Percentiles rank a stretch among this genome's conserved stretches.
Evolutionary conservation across 2,329 filamentous ascomycete species (phyloP).

Genomic region (Penicillium griseofulvum): DNA sequence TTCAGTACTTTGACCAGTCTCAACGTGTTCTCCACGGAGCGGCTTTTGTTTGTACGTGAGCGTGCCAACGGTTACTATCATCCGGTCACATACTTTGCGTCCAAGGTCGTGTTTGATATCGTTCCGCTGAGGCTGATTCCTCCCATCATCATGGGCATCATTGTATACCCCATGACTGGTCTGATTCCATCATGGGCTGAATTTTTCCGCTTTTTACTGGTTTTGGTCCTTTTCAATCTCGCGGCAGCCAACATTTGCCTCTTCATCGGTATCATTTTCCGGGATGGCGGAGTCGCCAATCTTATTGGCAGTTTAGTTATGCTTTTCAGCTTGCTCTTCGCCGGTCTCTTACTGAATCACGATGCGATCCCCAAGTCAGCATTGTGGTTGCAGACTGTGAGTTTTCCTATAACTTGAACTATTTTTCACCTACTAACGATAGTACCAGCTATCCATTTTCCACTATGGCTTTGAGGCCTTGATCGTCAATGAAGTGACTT

Average conservation of each 20-base stretch:
- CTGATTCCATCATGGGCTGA: conserved; percentile 76
- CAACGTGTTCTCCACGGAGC: conserved; percentile 87
- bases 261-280: conserved; percentile 94
- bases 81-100: conserved; percentile 87
- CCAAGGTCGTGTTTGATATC: conserved; percentile 98
- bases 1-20: conserved; percentile 94
- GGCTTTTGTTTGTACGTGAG: conserved; percentile 87
- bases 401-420: conserved; percentile 27
- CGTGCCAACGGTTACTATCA: conserved; percentile 96
- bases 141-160: conserved; percentile 89
- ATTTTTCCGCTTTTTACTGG: conserved; percentile 87
- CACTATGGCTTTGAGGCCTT: conserved; percentile 96
- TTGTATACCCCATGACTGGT: conserved; percentile 97
- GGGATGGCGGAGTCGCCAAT: conserved; percentile 86
- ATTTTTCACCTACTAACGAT: conserved; percentile 26
- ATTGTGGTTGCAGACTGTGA: conserved; percentile 80
- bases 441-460: conserved; percentile 77
- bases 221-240: conserved; percentile 92
- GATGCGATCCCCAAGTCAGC: conserved; percentile 83
- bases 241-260: conserved; percentile 90
- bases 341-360: conserved; percentile 89
- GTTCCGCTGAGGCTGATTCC: conserved; percentile 91
- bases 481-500: conserved; percentile 94
- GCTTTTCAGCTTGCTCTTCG: conserved; percentile 94
- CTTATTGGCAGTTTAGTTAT: conserved; percentile 92